Base-by-base conservation (phyloP, 129 eudicot species). In the Tagetes patula region DNA sequence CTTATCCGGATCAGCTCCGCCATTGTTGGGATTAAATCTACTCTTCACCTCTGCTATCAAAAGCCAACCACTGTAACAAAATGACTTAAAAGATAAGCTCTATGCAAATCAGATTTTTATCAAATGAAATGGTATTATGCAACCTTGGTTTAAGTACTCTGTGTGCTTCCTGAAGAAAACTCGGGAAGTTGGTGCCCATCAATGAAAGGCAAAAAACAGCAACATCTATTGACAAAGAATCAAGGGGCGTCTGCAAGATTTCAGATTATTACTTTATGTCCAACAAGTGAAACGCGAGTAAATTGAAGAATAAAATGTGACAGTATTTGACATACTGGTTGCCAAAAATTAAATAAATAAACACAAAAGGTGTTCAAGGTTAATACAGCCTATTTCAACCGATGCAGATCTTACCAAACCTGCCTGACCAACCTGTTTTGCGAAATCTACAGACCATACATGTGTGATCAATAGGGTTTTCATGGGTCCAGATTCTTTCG, bases 21-120 rank as follows among this genome's bases (percentile, higher is more conserved):
- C 95, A 0, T 82, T 89, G 65, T 65, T 84, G 0, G 95, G 96
- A 79, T 92, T 96, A 71, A 92, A 82, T 81, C 98, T 89, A 82
- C 98, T 92, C 74, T 87, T 92, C 69, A 92, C 98, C 82, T 92
- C 98, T 5, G 98, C 98, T 78, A 92, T 92, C 80, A 92, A 81
- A 82, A 92, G 98, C 98, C 96, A 89, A 58, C 98, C 96, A 68
- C 98, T 92, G 86, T 62, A 41, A 70, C 60, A 43, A n/a, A 50
- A 73, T 37, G 30, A 64, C 38, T 80, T 49, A 53, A 34, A 31
- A 47, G 5, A 68, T 32, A 64, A 27, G 50, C 5, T 20, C 43
- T 43, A 54, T 3, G 67, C 65, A 11, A 60, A 70, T 20, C 13
- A 62, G 8, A 6, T 39, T 12, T 43, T 20, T 20, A 20, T 20